These are phyloP conservation scores for Pyrenophora graminea DNA, from an alignment of 2,329 filamentous ascomycete species.

Conservation along the genomic window DNA sequence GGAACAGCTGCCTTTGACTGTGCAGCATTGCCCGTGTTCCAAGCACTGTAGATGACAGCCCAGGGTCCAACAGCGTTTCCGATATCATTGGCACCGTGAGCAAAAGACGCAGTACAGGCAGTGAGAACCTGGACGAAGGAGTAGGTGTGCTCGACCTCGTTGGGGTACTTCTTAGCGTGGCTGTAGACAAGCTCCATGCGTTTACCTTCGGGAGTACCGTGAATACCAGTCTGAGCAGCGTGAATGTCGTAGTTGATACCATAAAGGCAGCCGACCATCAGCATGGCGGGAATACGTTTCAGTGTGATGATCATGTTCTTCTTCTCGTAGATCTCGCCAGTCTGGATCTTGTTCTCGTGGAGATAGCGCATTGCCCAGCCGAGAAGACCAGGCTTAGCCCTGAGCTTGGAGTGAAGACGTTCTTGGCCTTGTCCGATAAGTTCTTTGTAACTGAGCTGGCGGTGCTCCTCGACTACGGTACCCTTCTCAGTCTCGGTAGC, in stretches of 20 bases:
- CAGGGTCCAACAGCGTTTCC: conserved; percentile 46
- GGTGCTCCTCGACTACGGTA: conserved; percentile 50
- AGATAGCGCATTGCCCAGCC: conserved; percentile 82
- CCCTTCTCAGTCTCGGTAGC: conserved; percentile 42
- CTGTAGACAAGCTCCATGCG: conserved; percentile 73
- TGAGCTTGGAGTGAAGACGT: conserved; percentile 66
- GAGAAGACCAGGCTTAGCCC: conserved; percentile 67
- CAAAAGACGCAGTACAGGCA: conserved; percentile 49
- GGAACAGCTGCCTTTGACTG: conserved; percentile 68
- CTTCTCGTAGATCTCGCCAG: conserved; percentile 74
- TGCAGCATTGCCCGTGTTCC: conserved; percentile 64
- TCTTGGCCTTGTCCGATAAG: conserved; percentile 62
- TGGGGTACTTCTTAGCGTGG: conserved; percentile 43
- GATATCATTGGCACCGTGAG: conserved; percentile 73
- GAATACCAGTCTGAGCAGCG: conserved; percentile 70
- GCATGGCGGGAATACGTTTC: conserved; percentile 70
- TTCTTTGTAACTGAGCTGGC: conserved; percentile 64
- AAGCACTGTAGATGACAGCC: conserved; percentile 46
- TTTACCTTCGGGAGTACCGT: conserved; percentile 71
- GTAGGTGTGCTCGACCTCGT: conserved; percentile 46
- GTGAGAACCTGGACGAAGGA: conserved; percentile 59
- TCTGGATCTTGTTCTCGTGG: conserved; percentile 72
- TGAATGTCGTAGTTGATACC: conserved; percentile 84
- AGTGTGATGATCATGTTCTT: conserved; percentile 68
- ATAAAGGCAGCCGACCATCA: conserved; percentile 68